These are phyloP conservation scores for Microdochium bolleyi DNA, from an alignment of 2,329 filamentous ascomycete genomes.

Conservation along the genomic window DNA sequence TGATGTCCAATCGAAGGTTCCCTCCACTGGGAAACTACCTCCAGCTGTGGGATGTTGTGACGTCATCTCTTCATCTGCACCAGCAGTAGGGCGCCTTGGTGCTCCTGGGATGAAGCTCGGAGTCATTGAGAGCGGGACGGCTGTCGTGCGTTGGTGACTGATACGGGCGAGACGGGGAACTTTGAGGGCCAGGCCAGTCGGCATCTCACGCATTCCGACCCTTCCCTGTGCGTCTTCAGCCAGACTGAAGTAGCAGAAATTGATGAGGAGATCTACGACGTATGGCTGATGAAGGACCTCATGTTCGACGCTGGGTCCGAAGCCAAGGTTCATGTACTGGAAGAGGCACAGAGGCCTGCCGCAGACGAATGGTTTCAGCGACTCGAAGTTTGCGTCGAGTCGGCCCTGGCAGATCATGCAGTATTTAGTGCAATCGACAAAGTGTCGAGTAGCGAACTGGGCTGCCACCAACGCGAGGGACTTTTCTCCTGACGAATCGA, in stretches of 20 bases:
- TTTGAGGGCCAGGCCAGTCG: slow-evolving; percentile 24
- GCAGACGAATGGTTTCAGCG: slow-evolving; percentile 75
- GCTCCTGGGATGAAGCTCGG: not conserved
- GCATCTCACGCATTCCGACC: slow-evolving; percentile 30
- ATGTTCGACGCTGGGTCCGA: slow-evolving; percentile 78
- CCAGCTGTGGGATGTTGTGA: not conserved
- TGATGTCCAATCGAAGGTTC: not conserved
- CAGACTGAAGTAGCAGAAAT: slow-evolving; percentile 66
- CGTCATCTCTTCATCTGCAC: too few species aligned
- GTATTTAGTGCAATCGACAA: slow-evolving; percentile 76
- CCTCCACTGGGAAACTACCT: not conserved
- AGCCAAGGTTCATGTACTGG: slow-evolving; percentile 80
- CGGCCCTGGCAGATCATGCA: slow-evolving; percentile 77
- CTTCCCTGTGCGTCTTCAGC: slow-evolving; percentile 3
- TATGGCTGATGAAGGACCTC: slow-evolving; percentile 73
- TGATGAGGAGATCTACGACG: slow-evolving; percentile 78
- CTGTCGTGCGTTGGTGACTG: not conserved
- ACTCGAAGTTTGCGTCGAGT: slow-evolving; percentile 55
- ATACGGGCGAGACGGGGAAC: slow-evolving; percentile 19
- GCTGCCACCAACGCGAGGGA: slow-evolving; percentile 53
- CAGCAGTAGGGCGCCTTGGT: not conserved
- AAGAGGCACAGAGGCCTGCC: slow-evolving; percentile 68
- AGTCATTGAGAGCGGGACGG: not conserved
- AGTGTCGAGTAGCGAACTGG: slow-evolving; percentile 70
- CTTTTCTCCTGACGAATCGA: slow-evolving; percentile 19